Conservation (phyloP, 306 rosid genomes). For the Canavalia gladiata region DNA sequence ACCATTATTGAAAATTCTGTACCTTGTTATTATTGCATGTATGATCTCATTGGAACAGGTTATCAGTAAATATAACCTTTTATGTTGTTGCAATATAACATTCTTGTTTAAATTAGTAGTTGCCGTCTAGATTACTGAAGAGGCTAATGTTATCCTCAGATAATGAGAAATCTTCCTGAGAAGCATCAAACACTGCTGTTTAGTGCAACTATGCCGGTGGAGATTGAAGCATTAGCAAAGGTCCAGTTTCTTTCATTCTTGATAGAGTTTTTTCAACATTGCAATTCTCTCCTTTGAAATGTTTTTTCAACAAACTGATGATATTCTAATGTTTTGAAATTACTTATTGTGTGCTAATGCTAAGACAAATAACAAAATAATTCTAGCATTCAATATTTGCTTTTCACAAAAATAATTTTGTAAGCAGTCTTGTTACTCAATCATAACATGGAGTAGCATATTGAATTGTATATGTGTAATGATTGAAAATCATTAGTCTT, state of each 20-base stretch:
- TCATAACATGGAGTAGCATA: constrained; percentile 24
- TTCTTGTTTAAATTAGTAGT: constrained; percentile 13
- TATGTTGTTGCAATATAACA: constrained; percentile 11
- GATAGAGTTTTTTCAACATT: neutral
- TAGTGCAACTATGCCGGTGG: constrained; percentile 94
- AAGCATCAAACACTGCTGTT: constrained; percentile 88
- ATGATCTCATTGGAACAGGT: constrained; percentile 7
- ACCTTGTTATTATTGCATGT: neutral
- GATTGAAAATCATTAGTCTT: neutral
- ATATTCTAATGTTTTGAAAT: constrained; percentile 22
- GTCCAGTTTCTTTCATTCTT: constrained; percentile 52
- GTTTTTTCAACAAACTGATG: constrained; percentile 2
- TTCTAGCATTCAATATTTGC: constrained; percentile 29
- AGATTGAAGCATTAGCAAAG: constrained; percentile 86
- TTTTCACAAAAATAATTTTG: neutral
- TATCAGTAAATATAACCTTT: constrained; percentile 1
- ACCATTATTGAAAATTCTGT: neutral
- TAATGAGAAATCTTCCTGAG: constrained; percentile 79
- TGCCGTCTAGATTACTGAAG: constrained; percentile 31
- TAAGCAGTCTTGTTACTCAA: constrained; percentile 26
- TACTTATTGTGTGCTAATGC: constrained; percentile 36
- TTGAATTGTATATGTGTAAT: constrained; percentile 7
- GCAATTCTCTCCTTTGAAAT: constrained; percentile 27
- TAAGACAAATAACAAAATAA: neutral
- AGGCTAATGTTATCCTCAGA: constrained; percentile 58